A percentile compares a stretch with the other conserved stretches of the same genome.
Conservation (phyloP, 805 yeast genomes). For the Monosporozyma aerobia region DNA sequence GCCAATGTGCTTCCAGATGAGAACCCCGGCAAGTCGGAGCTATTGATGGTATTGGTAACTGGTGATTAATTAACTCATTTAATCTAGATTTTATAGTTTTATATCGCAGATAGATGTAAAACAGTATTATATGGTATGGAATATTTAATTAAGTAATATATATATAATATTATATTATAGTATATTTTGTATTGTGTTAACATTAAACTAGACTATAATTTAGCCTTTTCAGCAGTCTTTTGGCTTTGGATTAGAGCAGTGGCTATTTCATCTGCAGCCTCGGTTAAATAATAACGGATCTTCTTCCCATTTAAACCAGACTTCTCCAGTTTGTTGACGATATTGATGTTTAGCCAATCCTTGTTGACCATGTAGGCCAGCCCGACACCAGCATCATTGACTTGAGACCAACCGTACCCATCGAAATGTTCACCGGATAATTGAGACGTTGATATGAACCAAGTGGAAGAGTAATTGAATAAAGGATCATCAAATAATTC, state of each 20-base stretch:
- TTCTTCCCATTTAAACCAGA: slow-evolving; percentile 25
- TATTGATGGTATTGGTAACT: too few species aligned
- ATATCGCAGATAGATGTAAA: background rate
- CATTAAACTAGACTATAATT: slow-evolving; percentile 2
- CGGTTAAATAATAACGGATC: slow-evolving; percentile 58
- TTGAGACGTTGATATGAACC: slow-evolving; percentile 88
- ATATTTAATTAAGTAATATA: background rate
- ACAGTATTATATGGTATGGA: background rate
- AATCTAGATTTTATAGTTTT: background rate
- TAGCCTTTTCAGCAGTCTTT: slow-evolving; percentile 5
- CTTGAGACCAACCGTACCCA: slow-evolving; percentile 95
- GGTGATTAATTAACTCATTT: too few species aligned
- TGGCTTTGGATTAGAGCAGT: slow-evolving; percentile 38
- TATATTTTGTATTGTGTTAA: too few species aligned
- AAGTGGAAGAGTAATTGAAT: slow-evolving; percentile 64
- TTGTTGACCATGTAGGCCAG: slow-evolving; percentile 86
- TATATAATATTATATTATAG: too few species aligned
- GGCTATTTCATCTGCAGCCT: slow-evolving; percentile 75
- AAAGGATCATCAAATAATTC: slow-evolving; percentile 68
- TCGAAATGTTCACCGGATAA: slow-evolving; percentile 75
- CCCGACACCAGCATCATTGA: slow-evolving; percentile 87
- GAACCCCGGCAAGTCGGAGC: too few species aligned
- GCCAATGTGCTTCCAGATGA: too few species aligned
- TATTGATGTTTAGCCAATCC: slow-evolving; percentile 77
- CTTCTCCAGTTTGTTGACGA: slow-evolving; percentile 48